Percentiles rank a stretch among this genome's conserved stretches.
Evolutionary conservation across 495 filamentous ascomycete species (phyloP).

Genomic region (Penicillium taxi): DNA sequence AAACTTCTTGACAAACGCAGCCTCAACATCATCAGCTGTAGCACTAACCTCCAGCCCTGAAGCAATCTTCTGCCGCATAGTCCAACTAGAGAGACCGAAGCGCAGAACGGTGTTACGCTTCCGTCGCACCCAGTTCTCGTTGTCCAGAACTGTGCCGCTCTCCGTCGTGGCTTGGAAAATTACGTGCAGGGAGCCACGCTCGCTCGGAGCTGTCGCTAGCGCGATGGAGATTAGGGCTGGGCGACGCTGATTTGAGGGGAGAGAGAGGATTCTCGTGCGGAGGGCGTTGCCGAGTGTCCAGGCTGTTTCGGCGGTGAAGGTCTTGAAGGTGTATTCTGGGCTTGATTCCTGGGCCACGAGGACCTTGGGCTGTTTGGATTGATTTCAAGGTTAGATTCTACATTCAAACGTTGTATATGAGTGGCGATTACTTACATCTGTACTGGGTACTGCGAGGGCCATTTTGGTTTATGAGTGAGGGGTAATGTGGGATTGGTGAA

Average conservation of each 20-base stretch:
- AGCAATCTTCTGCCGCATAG: slow-evolving; percentile 52
- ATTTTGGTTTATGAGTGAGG: not conserved
- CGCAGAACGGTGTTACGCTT: slow-evolving; percentile 63
- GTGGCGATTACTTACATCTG: slow-evolving; percentile 22
- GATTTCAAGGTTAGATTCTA: slow-evolving; percentile 5
- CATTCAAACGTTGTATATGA: not conserved
- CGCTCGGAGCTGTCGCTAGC: slow-evolving; percentile 31
- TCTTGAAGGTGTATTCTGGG: slow-evolving; percentile 44
- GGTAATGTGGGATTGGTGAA: not conserved
- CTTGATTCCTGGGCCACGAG: slow-evolving; percentile 46
- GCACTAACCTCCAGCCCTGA: slow-evolving; percentile 10
- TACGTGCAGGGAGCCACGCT: slow-evolving; percentile 39
- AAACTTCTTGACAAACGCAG: slow-evolving; percentile 49
- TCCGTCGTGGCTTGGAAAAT: slow-evolving; percentile 54
- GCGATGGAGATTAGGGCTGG: slow-evolving; percentile 61
- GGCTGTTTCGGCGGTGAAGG: slow-evolving; percentile 59
- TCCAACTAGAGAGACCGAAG: slow-evolving; percentile 60
- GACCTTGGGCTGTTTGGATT: slow-evolving; percentile 30
- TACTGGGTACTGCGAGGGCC: slow-evolving; percentile 32
- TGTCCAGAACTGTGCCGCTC: slow-evolving; percentile 52
- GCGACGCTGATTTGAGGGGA: slow-evolving; percentile 36
- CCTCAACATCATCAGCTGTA: slow-evolving; percentile 42
- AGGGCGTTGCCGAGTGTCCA: slow-evolving; percentile 59
- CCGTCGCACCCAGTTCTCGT: slow-evolving; percentile 52
- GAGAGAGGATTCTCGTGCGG: slow-evolving; percentile 50